Evolutionary conservation across 345 rosid species (phyloP).

Genomic region (Pugionium cornutum): DNA sequence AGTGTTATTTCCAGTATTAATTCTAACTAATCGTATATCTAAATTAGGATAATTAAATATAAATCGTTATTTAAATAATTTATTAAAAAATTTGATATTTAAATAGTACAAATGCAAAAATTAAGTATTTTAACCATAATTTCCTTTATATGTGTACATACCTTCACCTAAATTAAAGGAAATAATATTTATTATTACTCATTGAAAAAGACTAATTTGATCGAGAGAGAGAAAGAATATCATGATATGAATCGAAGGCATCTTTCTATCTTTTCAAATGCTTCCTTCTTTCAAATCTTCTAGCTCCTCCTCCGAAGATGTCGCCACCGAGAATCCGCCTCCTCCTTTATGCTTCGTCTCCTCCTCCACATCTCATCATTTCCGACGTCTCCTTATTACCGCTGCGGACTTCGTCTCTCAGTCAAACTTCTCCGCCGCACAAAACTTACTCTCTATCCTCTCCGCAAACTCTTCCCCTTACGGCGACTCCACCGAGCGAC

Average conservation of each 20-base stretch:
- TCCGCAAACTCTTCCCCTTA: constrained; percentile 63
- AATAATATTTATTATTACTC: constrained; percentile 12
- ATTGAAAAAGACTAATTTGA: constrained; percentile 45
- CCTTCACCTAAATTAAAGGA: constrained; percentile 36
- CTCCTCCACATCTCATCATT: constrained; percentile 44
- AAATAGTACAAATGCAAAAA: constrained; percentile 19
- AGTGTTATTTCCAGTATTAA: too few species aligned
- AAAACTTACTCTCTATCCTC: constrained; percentile 58
- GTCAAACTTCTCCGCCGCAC: constrained; percentile 77
- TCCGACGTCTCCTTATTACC: constrained; percentile 69
- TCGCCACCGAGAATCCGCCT: constrained; percentile 26
- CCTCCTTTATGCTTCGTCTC: constrained; percentile 31
- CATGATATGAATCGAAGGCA: constrained; percentile 34
- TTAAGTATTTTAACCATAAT: too few species aligned
- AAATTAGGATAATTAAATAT: too few species aligned
- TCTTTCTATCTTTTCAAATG: constrained; percentile 36
- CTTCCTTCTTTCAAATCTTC: constrained; percentile 41
- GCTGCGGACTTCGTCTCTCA: constrained; percentile 71
- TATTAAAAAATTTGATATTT: too few species aligned
- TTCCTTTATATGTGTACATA: constrained; percentile 5
- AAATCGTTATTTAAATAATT: too few species aligned
- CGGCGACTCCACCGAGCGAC: constrained; percentile 79
- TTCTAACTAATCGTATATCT: too few species aligned
- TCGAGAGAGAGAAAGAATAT: constrained; percentile 39
- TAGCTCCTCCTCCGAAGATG: constrained; percentile 45